Conservation (phyloP, 139 green algal species). For the Asterochloris erici region DNA sequence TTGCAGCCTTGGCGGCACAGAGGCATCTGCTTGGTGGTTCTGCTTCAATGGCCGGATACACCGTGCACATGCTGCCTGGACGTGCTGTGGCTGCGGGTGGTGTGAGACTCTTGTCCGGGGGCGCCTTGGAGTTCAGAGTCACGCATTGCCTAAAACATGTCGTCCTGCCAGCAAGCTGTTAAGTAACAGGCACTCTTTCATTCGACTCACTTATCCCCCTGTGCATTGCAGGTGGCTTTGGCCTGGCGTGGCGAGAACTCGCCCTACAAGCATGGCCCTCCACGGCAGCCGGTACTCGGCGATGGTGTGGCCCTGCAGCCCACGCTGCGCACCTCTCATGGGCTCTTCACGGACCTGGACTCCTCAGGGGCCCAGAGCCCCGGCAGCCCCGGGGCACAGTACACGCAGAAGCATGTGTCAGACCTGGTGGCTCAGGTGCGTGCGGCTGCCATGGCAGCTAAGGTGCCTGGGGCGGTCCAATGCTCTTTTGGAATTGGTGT, state of each 20-base stretch:
- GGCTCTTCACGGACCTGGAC: not conserved
- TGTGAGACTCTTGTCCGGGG: too few relatives aligned
- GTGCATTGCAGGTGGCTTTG: not conserved
- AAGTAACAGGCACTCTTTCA: not conserved
- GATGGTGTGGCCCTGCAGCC: constrained; percentile 1
- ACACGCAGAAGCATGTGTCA: constrained; percentile 4
- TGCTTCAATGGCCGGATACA: too few relatives aligned
- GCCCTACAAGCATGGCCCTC: constrained; percentile 2
- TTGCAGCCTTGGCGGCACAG: too few relatives aligned
- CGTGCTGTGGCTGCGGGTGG: too few relatives aligned
- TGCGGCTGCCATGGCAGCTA: not conserved
- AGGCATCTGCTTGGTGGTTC: too few relatives aligned
- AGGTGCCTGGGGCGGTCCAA: not conserved
- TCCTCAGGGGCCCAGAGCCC: constrained; percentile 3
- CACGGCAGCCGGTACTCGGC: not conserved
- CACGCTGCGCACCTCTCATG: constrained; percentile 1
- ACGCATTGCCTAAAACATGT: not conserved
- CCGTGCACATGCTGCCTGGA: too few relatives aligned
- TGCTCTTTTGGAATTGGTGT: not conserved
- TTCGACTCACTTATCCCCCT: not conserved
- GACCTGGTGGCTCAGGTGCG: constrained; percentile 14
- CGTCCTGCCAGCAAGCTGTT: not conserved
- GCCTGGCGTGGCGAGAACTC: constrained; percentile 10
- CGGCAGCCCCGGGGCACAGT: not conserved
- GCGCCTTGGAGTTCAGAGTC: not conserved